phyloP scores from a whole-genome alignment of 331 rosid genomes.

The Erythrophleum ivorense region DNA sequence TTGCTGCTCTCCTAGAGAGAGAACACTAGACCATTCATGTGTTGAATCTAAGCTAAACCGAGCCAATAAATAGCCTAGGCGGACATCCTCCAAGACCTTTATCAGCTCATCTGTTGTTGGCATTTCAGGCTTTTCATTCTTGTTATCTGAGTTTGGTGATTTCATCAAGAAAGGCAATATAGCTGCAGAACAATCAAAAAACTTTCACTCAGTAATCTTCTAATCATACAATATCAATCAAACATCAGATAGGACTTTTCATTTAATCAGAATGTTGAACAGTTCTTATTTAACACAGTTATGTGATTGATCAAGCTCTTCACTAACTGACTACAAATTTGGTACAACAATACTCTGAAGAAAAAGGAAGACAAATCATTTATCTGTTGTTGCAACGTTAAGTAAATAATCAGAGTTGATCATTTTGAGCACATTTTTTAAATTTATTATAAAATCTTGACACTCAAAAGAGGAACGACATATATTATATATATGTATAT shows the following conservation, averaged over 20 bases:
- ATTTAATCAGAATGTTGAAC: background rate
- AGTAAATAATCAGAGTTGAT: constrained; percentile 7
- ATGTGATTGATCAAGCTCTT: background rate
- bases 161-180: constrained; percentile 75
- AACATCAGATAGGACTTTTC: background rate
- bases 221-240: background rate
- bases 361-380: constrained; percentile 3
- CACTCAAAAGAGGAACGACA: background rate
- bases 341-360: constrained; percentile 4
- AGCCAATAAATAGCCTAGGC: constrained; percentile 77
- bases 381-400: constrained; percentile 3
- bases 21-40: constrained; percentile 95
- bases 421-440: background rate
- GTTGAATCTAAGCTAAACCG: constrained; percentile 78
- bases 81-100: constrained; percentile 79
- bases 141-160: constrained; percentile 44
- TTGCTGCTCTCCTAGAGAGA: constrained; percentile 96
- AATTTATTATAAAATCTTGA: constrained; percentile 3
- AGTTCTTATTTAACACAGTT: constrained; percentile 20
- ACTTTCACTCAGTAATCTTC: constrained; percentile 31
- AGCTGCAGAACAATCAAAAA: constrained; percentile 53
- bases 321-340: background rate
- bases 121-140: constrained; percentile 48
- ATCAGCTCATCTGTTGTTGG: constrained; percentile 78
- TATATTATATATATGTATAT: background rate